phyloP scores from a whole-genome alignment of 2,329 filamentous ascomycete species.

The Colletotrichum tropicale region DNA sequence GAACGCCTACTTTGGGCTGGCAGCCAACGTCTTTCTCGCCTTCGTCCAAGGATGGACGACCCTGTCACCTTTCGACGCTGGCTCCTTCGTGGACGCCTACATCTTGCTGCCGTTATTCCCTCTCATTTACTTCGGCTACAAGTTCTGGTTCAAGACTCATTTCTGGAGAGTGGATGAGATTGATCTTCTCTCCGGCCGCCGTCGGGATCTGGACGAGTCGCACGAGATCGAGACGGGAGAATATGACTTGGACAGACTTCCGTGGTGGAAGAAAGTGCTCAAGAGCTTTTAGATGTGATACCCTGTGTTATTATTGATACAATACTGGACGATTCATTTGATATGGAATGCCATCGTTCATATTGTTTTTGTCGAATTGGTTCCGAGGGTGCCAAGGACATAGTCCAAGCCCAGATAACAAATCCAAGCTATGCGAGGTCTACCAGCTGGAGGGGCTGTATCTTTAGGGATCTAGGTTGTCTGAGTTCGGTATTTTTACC shows the following conservation, averaged over 20 bases:
- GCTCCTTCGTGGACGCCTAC: constrained; percentile 67
- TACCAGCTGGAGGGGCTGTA: too few species aligned
- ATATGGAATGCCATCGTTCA: too few species aligned
- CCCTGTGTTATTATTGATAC: background rate
- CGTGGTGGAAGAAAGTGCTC: constrained; percentile 50
- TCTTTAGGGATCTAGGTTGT: background rate
- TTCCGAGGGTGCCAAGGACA: too few species aligned
- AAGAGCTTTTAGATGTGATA: constrained; percentile 39
- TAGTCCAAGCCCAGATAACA: too few species aligned
- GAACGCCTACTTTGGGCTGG: constrained; percentile 63
- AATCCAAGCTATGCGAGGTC: too few species aligned
- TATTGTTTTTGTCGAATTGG: too few species aligned
- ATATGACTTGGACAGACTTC: constrained; percentile 21
- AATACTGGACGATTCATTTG: background rate
- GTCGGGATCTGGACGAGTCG: constrained; percentile 57
- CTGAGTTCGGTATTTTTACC: too few species aligned
- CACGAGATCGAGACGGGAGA: constrained; percentile 34
- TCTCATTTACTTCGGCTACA: constrained; percentile 61
- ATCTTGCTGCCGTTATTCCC: constrained; percentile 65
- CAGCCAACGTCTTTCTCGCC: constrained; percentile 62
- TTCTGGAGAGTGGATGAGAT: constrained; percentile 56
- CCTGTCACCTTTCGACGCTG: constrained; percentile 60
- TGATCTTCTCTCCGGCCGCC: constrained; percentile 60
- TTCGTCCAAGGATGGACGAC: constrained; percentile 67
- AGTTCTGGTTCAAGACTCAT: constrained; percentile 57